A percentile compares a stretch with the other conserved stretches of the same genome.
These are phyloP conservation scores for Paramarasmius palmivorus DNA, from an alignment of 1,284 basidiomycete genomes.

Conservation along the genomic window DNA sequence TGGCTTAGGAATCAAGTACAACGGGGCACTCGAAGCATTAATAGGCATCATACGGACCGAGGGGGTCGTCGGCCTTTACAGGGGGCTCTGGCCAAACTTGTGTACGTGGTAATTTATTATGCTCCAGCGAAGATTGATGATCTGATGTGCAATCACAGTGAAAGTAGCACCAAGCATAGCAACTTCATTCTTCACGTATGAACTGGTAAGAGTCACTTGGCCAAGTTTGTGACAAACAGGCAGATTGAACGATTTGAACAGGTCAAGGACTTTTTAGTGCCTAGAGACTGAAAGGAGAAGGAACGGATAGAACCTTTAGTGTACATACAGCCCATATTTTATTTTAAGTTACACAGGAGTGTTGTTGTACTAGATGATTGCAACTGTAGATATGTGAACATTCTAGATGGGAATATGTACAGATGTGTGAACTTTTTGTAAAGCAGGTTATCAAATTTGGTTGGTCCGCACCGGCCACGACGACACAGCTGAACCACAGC, in stretches of 20 bases:
- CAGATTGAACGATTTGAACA: slow-evolving; percentile 15
- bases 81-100: slow-evolving; percentile 91
- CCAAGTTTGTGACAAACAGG: not conserved
- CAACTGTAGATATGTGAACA: too few species aligned
- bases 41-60: slow-evolving; percentile 71
- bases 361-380: too few species aligned
- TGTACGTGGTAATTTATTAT: slow-evolving; percentile 56
- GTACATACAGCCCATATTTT: not conserved
- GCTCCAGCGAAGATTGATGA: slow-evolving; percentile 5
- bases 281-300: slow-evolving; percentile 3
- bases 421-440: too few species aligned
- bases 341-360: not conserved
- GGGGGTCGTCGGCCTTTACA: slow-evolving; percentile 76
- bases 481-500: not conserved
- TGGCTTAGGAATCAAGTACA: slow-evolving; percentile 66
- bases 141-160: slow-evolving; percentile 44
- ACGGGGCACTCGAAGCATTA: slow-evolving; percentile 79
- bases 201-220: slow-evolving; percentile 56
- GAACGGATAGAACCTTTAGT: not conserved
- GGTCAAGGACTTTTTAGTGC: slow-evolving; percentile 31
- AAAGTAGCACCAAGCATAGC: slow-evolving; percentile 93
- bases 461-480: too few species aligned
- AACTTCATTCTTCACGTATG: slow-evolving; percentile 82
- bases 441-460: too few species aligned
- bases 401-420: too few species aligned